Conservation (phyloP, 139 green algal species). For the Picochlorum sp. region DNA sequence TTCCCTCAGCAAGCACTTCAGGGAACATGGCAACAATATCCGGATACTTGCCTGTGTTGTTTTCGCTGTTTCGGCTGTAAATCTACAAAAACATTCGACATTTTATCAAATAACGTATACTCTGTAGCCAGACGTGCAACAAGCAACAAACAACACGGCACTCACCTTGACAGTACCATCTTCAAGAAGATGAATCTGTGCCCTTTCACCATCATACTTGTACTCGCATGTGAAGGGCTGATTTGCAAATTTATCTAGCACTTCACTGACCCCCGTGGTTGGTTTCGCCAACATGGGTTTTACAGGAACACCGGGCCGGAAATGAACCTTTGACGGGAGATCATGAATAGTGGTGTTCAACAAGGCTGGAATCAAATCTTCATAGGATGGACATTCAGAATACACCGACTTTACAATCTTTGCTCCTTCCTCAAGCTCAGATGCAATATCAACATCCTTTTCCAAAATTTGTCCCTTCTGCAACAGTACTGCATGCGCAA, state of each 20-base stretch:
- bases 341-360: conserved; percentile 44
- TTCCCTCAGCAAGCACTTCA: conserved; percentile 12
- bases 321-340: conserved; percentile 48
- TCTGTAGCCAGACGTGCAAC: too few species aligned
- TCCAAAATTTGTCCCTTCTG: conserved; percentile 28
- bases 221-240: conserved; percentile 93
- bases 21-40: conserved; percentile 67
- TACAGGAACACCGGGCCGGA: conserved; percentile 72
- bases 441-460: conserved; percentile 33
- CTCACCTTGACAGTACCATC: conserved; percentile 45
- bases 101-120: too few species aligned
- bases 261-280: conserved; percentile 68
- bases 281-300: conserved; percentile 95
- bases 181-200: conserved; percentile 70
- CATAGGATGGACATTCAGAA: conserved; percentile 81
- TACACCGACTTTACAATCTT: conserved; percentile 71
- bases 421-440: conserved; percentile 51
- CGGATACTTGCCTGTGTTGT: conserved; percentile 89
- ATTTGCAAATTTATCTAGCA: conserved; percentile 84
- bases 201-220: conserved; percentile 96
- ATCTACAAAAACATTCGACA: too few species aligned
- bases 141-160: too few species aligned
- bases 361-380: conserved; percentile 76
- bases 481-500: conserved; percentile 78
- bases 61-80: conserved; percentile 80